Evolutionary conservation across 164 flowering plant species (phyloP), one percentile per base, ranked within the genome.

Genomic region (Pachysandra terminalis): DNA sequence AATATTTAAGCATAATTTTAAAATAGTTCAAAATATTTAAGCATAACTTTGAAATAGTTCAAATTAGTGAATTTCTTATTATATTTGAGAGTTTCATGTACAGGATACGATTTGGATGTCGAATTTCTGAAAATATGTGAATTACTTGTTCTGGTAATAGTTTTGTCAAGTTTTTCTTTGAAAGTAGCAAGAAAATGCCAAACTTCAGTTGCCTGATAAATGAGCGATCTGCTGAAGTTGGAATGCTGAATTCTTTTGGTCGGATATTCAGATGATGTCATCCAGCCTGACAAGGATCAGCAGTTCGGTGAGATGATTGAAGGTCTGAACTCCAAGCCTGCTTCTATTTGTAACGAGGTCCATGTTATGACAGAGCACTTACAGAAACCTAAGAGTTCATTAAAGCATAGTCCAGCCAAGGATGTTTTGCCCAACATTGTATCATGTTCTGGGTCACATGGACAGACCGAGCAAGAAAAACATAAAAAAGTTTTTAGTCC

Each of bases 261-360:
- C 65, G 56, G 63, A 70, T 57, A 63, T 49, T 14, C 64, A 84
- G 97, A 86, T 86, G 93, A 85, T 68, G 71, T 83, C 54, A 76
- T 77, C 22, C 83, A 75, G 65, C 63, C 80, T 60, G 82, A 76
- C 55, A 74, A 77, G 75, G 86, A 79, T 35, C 72, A 65, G 60
- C 73, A 51, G 52, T 48, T 26, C 37, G 56, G 14, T 63, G 15
- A 61, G 27, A 71, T 76, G 17, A 35, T 57, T 68, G 78, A 73
- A 63, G 72, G 57, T 68, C 28, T 49, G 35, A 69, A 37, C 15
- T 14, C 24, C 19, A 73, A 56, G 26, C 25, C 57, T 68, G 64
- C 24, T 69, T 56, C 69, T 3, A 28, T 27, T 19, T 9, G 35
- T 55, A 53, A 64, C 48, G 74, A 74, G 63, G 58, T 26, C 32